Evolutionary conservation across 371 early-diverging fungal species (phyloP).

Genomic region (Rhizopus delemar): DNA sequence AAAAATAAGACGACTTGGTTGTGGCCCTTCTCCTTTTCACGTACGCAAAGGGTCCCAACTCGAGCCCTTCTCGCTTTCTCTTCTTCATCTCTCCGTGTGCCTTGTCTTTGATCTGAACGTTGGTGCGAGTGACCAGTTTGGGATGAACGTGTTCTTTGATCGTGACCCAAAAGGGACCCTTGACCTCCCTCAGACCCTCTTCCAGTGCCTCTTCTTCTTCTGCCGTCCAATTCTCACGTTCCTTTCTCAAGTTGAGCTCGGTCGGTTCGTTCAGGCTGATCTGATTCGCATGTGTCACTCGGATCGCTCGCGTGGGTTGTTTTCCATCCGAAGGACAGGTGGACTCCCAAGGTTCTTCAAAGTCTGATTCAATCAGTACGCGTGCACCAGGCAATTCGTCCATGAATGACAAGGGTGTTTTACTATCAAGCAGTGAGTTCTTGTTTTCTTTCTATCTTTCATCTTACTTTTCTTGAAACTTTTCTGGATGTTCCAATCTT

Average conservation of each 20-base stretch:
- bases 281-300: not conserved
- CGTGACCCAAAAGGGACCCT: not conserved
- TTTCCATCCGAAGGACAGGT: not conserved
- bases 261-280: not conserved
- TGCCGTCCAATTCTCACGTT: not conserved
- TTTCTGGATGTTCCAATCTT: not conserved
- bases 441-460: not conserved
- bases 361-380: not conserved
- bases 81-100: not conserved
- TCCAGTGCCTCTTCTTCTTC: not conserved
- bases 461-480: slow-evolving; percentile 1
- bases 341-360: not conserved
- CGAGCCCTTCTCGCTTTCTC: not conserved
- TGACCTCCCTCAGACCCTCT: not conserved
- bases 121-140: not conserved
- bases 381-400: not conserved
- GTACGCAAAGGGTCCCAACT: not conserved
- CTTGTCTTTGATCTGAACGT: slow-evolving; percentile 3
- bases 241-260: not conserved
- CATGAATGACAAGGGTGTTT: not conserved
- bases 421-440: no score
- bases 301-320: not conserved
- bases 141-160: not conserved
- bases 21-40: not conserved
- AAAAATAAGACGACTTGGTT: no score